Percentiles rank a stretch among this genome's conserved stretches.
Evolutionary conservation across 306 rosid species (phyloP).

Genomic region (Myrica gale): DNA sequence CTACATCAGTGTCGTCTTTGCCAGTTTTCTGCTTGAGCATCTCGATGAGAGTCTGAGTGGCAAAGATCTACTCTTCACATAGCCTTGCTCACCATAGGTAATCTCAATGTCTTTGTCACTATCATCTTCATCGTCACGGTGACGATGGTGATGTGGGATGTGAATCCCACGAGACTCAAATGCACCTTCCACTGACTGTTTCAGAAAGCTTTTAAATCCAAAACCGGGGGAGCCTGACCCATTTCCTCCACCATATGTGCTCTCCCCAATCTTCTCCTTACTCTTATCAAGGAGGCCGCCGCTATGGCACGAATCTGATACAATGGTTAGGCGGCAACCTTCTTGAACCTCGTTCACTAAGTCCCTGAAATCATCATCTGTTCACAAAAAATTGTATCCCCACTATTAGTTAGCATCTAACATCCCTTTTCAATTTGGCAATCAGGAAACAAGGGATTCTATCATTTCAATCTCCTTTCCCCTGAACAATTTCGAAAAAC

Average conservation of each 20-base stretch:
- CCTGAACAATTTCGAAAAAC: background rate
- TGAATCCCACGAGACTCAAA: conserved; percentile 74
- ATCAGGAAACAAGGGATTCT: background rate
- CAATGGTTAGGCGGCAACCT: conserved; percentile 60
- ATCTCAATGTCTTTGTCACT: conserved; percentile 47
- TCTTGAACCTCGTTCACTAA: conserved; percentile 52
- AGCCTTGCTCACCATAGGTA: conserved; percentile 37
- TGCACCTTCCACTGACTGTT: conserved; percentile 49
- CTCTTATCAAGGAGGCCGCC: conserved; percentile 73
- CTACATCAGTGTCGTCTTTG: conserved; percentile 79
- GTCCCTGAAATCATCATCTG: conserved; percentile 79
- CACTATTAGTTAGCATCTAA: background rate
- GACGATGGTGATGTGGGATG: conserved; percentile 43
- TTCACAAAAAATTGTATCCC: background rate
- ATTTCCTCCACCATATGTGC: conserved; percentile 31
- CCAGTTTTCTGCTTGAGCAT: conserved; percentile 92
- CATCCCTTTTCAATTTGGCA: background rate
- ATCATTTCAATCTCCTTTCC: background rate
- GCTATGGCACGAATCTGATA: conserved; percentile 84
- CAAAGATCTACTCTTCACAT: conserved; percentile 55
- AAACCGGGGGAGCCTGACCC: conserved; percentile 26
- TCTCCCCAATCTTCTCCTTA: conserved; percentile 79
- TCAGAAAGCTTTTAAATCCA: conserved; percentile 62
- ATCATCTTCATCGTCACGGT: conserved; percentile 26
- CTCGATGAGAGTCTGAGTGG: conserved; percentile 83